Evolutionary conservation across 169 alveolate species (phyloP).

Genomic region (Neospora caninum): DNA sequence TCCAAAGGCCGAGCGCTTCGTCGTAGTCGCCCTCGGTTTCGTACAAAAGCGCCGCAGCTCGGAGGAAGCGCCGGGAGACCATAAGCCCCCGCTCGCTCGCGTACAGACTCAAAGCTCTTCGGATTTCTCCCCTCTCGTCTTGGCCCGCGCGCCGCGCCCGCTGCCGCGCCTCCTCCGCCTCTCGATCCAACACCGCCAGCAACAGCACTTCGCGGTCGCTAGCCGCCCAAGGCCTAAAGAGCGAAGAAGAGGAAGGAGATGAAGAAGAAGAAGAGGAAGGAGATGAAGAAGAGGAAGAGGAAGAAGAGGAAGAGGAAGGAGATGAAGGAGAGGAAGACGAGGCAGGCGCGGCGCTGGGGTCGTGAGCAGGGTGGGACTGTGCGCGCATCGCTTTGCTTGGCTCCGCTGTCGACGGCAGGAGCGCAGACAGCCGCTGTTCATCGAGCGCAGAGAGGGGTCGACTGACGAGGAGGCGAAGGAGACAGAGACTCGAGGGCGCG

Average conservation of each 20-base stretch:
- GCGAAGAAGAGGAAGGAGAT: background rate
- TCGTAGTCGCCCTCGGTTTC: background rate
- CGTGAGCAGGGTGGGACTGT: too few relatives aligned
- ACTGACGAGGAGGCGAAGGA: background rate
- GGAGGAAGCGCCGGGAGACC: background rate
- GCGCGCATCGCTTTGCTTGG: too few relatives aligned
- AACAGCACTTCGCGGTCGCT: background rate
- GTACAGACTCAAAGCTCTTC: background rate
- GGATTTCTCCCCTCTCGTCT: background rate
- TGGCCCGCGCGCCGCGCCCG: background rate
- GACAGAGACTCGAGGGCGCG: background rate
- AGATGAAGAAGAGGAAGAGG: background rate
- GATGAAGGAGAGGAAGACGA: background rate
- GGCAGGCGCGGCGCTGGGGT: background rate
- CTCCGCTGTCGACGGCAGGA: background rate
- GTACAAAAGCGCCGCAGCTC: conserved; percentile 6
- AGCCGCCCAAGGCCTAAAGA: background rate
- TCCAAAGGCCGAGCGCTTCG: background rate
- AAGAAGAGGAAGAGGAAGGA: background rate
- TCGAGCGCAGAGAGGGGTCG: background rate
- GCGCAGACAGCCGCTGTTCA: background rate
- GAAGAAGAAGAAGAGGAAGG: background rate
- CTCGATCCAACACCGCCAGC: background rate
- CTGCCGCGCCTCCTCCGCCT: background rate
- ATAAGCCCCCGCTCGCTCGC: background rate